These are phyloP conservation scores for Trichoderma gamsii DNA, from an alignment of 495 filamentous ascomycete species.

Conservation along the genomic window DNA sequence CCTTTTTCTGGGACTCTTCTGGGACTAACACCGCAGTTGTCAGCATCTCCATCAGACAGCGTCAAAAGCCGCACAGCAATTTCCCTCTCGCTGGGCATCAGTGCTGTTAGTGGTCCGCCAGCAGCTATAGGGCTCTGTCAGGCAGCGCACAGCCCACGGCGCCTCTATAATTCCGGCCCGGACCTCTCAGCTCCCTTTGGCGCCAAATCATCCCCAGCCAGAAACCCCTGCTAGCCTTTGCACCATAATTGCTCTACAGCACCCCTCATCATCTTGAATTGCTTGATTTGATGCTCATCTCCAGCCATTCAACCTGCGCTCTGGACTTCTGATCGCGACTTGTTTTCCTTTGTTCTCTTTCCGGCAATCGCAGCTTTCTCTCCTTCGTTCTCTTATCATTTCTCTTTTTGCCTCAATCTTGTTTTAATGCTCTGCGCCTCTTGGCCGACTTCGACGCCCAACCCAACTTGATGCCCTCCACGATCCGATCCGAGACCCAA, in stretches of 20 bases:
- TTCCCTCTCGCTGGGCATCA: slow-evolving; percentile 4
- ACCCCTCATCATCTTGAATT: slow-evolving; percentile 1
- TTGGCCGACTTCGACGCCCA: slow-evolving; percentile 17
- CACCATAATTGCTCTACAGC: neutral
- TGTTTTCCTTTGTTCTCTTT: slow-evolving; percentile 5
- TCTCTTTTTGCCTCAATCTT: neutral
- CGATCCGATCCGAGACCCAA: slow-evolving; percentile 25
- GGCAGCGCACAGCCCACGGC: neutral
- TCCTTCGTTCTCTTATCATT: neutral
- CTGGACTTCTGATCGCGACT: neutral
- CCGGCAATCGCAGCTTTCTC: neutral
- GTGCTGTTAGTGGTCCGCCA: neutral
- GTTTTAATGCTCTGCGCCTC: neutral
- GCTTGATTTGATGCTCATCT: neutral
- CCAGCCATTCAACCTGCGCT: neutral
- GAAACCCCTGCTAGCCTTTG: slow-evolving; percentile 6
- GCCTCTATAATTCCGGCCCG: slow-evolving; percentile 10
- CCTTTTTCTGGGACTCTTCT: too few species aligned
- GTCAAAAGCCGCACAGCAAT: neutral
- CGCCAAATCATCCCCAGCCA: neutral
- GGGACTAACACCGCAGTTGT: neutral
- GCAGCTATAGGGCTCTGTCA: neutral
- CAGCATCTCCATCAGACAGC: neutral
- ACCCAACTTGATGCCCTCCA: slow-evolving; percentile 30
- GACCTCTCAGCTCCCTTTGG: neutral